Evolutionary conservation across 129 eudicot genomes (phyloP), one percentile per base, ranked within the genome.

Genomic region (Scalesia atractyloides): DNA sequence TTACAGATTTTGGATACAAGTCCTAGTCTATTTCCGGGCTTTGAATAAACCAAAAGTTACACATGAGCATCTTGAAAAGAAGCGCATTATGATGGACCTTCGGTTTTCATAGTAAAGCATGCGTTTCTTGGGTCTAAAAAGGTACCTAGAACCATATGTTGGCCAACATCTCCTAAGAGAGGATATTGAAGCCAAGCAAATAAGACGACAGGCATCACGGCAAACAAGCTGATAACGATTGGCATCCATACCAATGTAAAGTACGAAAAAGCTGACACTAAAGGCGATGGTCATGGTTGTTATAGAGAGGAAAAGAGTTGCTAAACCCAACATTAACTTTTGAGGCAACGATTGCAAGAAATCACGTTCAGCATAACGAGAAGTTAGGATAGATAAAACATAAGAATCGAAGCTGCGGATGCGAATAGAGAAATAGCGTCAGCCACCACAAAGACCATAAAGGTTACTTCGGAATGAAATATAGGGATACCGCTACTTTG

Each of bases 361-460:
- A 81, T 86, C 91, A 7, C 76, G 84, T 56, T 86, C 91, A 0
- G 88, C 84, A 51, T 81, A 86, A 15, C 88, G 88, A 9, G 88
- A 83, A 0, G 91, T 83, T 36, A 80, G 80, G 14, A 86, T 78
- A 6, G 84, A 81, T 59, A 86, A 72, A 86, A 86, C 81, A 83
- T 77, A 13, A 86, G 30, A 9, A 83, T 57, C 0, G 88, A 86
- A 61, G 84, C 75, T 0, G 73, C 54, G 0, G 91, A 83, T 16
- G 84, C 66, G 64, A 77, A 76, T n/a, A 84, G 9, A 2, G 86
- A 82, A 24, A 79, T 68, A 13, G 86, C 86, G 19, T 85, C 86
- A 3, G 76, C 47, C 18, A 81, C 65, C 24, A 69, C 39, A 30
- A 78, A 84, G 20, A 84, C 52, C 6, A 63, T 61, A 53, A 78